Evolutionary conservation across 108 stramenopile species (phyloP).

Genomic region (Fistulifera pelliculosa): DNA sequence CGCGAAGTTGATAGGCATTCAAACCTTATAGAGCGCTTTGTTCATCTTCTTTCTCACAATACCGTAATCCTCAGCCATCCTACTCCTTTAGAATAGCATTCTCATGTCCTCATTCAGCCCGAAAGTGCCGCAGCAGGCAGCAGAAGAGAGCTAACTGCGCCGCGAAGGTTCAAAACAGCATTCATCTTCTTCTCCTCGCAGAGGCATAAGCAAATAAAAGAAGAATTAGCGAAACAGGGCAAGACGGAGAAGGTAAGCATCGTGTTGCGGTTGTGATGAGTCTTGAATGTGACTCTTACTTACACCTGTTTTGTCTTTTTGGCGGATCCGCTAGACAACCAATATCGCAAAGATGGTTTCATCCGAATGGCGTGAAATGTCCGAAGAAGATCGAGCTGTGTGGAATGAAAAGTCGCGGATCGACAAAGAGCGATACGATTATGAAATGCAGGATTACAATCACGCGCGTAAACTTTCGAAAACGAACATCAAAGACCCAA

Average conservation of each 20-base stretch:
- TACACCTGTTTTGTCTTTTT: too few relatives aligned
- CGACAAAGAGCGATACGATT: constrained; percentile 25
- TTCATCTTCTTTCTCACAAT: too few relatives aligned
- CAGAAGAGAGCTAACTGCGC: constrained; percentile 10
- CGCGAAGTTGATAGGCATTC: too few relatives aligned
- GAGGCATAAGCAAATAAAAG: constrained; percentile 32
- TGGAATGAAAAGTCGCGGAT: constrained; percentile 14
- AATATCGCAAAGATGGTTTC: constrained; percentile 31
- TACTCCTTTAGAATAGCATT: too few relatives aligned
- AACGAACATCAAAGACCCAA: constrained; percentile 34
- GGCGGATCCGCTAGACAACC: constrained; percentile 14
- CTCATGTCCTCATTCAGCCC: too few relatives aligned
- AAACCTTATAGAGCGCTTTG: too few relatives aligned
- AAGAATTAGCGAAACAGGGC: constrained; percentile 11
- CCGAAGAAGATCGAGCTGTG: constrained; percentile 10
- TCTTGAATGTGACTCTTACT: too few relatives aligned
- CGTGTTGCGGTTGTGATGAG: too few relatives aligned
- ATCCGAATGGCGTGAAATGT: constrained; percentile 18
- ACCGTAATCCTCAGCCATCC: too few relatives aligned
- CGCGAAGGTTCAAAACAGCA: constrained; percentile 33
- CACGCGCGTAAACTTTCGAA: constrained; percentile 22
- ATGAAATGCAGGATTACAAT: constrained; percentile 29
- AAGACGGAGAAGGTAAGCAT: constrained; percentile 26
- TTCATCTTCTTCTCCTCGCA: constrained; percentile 33
- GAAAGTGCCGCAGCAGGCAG: too few relatives aligned